Evolutionary conservation across 2,329 filamentous ascomycete species (phyloP), one percentile per base, ranked within the genome.

Genomic region (Pseudocercospora cruenta): DNA sequence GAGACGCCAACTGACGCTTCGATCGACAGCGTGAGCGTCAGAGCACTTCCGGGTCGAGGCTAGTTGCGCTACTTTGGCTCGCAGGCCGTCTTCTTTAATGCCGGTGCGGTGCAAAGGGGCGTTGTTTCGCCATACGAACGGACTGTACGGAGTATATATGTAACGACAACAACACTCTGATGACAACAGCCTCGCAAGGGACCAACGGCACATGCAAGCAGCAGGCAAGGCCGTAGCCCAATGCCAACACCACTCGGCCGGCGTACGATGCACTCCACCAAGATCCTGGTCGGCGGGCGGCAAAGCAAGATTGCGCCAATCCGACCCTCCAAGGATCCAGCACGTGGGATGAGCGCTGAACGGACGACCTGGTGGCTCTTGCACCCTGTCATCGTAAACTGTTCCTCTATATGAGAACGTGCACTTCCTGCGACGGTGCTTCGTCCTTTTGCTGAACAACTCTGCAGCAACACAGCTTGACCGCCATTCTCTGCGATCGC

Each of bases 11-110:
- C 55, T 28, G 55, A 33, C 31, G 55, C 28, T 31, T 58, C 19
- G 55, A 58, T 58, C 55, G 55, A 58, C 54, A 53, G 22, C 19
- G 19, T 22, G 49, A 53, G 49, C 49, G 49, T 54, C 49, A 54
- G 49, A 54, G 49, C 49, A 33, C 28, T 58, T 58, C 54, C 51
- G 53, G 55, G 55, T 39, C 55, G 31, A 36, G 54, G 28, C 19
- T 58, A 21, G 28, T 58, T 21, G 55, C 55, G 31, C 55, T 10
- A 43, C 19, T 21, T 39, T 22, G 16, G 16, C 26, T 57, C n/a
- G 24, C 53, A 19, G n/a, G 53, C 24, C 26, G 22, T 57, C 53
- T 19, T 33, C 55, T 39, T 22, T 55, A 10, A n/a, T 55, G 16
- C 26, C 22, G 16, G 24, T 31, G 51, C 22, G 14, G 12, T 31